Percentiles rank a stretch among this genome's conserved stretches.
Conservation (phyloP, 441 rosid genomes). For the Populus tomentosa region DNA sequence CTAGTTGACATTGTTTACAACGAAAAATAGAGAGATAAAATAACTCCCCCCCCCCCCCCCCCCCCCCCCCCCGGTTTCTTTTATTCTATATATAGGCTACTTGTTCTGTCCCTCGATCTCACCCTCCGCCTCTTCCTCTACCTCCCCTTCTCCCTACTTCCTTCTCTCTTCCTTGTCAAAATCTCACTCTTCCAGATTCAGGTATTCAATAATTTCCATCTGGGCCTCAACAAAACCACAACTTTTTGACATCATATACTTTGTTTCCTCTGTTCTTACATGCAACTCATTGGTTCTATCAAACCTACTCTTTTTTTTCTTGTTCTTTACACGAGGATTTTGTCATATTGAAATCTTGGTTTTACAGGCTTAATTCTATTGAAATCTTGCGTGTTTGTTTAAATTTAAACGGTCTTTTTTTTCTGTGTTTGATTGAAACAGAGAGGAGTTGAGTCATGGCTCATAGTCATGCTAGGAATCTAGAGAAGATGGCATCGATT, state of each 20-base stretch:
- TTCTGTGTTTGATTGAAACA: conserved; percentile 6
- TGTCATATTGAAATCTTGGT: conserved; percentile 8
- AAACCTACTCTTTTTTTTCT: not conserved
- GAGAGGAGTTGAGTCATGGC: conserved; percentile 36
- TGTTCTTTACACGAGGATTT: not conserved
- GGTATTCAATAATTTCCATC: conserved; percentile 17
- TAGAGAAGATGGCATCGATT: conserved; percentile 92
- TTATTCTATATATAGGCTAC: not conserved
- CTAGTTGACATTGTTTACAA: no score
- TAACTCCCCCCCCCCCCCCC: no score
- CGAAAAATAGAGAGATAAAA: no score
- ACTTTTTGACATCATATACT: not conserved
- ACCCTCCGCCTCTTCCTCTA: not conserved
- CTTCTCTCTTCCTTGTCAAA: no score
- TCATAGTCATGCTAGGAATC: conserved; percentile 32
- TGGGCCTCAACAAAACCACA: conserved; percentile 12
- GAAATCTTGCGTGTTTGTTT: conserved; percentile 9
- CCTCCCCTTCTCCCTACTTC: not conserved
- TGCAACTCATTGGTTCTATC: not conserved
- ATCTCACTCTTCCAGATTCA: conserved; percentile 12
- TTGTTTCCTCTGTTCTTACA: not conserved
- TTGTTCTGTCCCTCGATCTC: conserved; percentile 6
- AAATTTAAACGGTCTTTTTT: not conserved
- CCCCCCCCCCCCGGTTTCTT: no score
- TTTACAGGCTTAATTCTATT: conserved; percentile 4